phyloP scores from a whole-genome alignment of 441 rosid genomes.

The Breynia disticha region DNA sequence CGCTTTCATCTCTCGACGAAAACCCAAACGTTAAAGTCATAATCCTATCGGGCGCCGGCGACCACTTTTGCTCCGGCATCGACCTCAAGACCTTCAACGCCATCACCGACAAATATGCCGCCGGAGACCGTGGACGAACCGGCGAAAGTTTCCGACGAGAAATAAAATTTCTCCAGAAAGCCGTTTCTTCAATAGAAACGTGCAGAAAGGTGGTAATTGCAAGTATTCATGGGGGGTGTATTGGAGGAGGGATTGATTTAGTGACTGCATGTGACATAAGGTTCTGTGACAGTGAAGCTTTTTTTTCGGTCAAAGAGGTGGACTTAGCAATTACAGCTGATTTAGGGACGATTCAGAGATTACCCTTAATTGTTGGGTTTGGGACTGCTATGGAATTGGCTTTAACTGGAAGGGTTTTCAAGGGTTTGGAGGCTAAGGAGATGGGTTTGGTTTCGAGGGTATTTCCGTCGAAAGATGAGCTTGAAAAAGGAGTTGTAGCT shows the following conservation, averaged over 20 bases:
- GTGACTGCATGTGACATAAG: slow-evolving; percentile 72
- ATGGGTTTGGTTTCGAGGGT: slow-evolving; percentile 63
- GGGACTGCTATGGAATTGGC: slow-evolving; percentile 70
- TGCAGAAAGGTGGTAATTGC: slow-evolving; percentile 80
- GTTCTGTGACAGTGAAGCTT: slow-evolving; percentile 48
- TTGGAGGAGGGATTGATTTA: slow-evolving; percentile 60
- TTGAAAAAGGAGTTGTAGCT: slow-evolving; percentile 34
- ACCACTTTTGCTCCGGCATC: slow-evolving; percentile 76
- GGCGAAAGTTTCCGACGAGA: slow-evolving; percentile 39
- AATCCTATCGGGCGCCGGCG: slow-evolving; percentile 56
- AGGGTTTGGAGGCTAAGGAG: slow-evolving; percentile 61
- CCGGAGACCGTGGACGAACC: slow-evolving; percentile 37
- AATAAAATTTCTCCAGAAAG: slow-evolving; percentile 52
- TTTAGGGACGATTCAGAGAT: slow-evolving; percentile 71
- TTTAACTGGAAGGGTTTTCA: slow-evolving; percentile 54
- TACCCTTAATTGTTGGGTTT: slow-evolving; percentile 60
- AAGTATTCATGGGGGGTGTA: slow-evolving; percentile 55
- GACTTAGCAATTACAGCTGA: slow-evolving; percentile 74
- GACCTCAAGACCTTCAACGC: slow-evolving; percentile 39
- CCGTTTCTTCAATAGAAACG: slow-evolving; percentile 57
- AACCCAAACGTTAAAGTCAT: slow-evolving; percentile 47
- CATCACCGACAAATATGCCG: slow-evolving; percentile 5
- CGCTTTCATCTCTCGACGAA: slow-evolving; percentile 48
- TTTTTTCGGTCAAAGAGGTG: slow-evolving; percentile 74
- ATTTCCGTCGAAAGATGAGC: slow-evolving; percentile 44